Percentiles rank a stretch among this genome's conserved stretches.
These are phyloP conservation scores for Rhizopus sp. DNA, from an alignment of 371 early-diverging fungal species.

Conservation along the genomic window DNA sequence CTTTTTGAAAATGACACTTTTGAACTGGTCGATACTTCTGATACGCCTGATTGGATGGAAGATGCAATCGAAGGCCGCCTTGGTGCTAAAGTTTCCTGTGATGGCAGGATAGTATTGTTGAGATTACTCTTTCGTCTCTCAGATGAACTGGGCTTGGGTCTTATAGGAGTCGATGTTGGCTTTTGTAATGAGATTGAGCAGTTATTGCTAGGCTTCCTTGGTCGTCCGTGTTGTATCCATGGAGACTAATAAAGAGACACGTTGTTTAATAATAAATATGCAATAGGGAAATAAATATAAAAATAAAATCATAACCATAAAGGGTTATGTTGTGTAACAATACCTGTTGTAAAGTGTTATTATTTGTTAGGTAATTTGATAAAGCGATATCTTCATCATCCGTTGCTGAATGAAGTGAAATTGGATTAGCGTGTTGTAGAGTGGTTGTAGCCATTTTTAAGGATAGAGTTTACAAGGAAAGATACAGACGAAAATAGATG, in stretches of 20 bases:
- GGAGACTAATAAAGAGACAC: constrained; percentile 19
- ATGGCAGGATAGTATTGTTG: constrained; percentile 4
- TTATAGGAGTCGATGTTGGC: constrained; percentile 30
- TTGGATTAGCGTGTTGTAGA: neutral
- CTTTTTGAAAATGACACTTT: constrained; percentile 48
- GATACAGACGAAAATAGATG: neutral
- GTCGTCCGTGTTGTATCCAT: constrained; percentile 11
- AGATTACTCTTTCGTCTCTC: constrained; percentile 15
- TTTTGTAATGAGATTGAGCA: constrained; percentile 29
- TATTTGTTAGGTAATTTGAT: constrained; percentile 22
- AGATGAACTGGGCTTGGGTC: neutral
- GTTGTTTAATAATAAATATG: constrained; percentile 15
- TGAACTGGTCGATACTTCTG: constrained; percentile 30
- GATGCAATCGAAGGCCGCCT: constrained; percentile 26
- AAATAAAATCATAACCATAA: constrained; percentile 29
- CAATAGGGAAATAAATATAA: constrained; percentile 15
- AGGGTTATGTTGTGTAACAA: constrained; percentile 21
- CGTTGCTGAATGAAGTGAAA: neutral
- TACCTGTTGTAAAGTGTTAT: constrained; percentile 10
- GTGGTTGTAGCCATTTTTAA: neutral
- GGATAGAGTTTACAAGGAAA: too few relatives aligned
- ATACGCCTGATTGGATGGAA: constrained; percentile 40
- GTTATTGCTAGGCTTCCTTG: constrained; percentile 25
- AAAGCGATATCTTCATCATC: constrained; percentile 32
- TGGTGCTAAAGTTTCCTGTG: constrained; percentile 5